Percentiles rank a stretch among this genome's conserved stretches.
Evolutionary conservation across 805 yeast genomes (phyloP).

Genomic region (Saccharomycopsis selenospora): DNA sequence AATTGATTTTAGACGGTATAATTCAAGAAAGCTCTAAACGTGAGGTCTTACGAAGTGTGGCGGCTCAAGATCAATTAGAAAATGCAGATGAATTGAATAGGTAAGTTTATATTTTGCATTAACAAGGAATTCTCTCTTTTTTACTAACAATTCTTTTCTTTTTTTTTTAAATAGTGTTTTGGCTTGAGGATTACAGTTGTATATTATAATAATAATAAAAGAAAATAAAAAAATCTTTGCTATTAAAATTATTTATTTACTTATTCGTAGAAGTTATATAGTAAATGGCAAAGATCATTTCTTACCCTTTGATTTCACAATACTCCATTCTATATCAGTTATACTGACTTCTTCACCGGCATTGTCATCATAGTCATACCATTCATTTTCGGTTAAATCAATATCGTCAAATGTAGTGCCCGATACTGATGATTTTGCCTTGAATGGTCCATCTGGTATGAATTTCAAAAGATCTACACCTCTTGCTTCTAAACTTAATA

Average conservation of each 20-base stretch:
- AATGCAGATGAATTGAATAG: conserved; percentile 55
- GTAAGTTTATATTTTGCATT: no score
- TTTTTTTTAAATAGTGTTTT: no score
- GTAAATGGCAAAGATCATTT: no score
- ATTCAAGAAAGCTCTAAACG: conserved; percentile 75
- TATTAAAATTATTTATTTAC: no score
- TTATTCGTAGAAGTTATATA: no score
- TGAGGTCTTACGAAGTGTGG: conserved; percentile 69
- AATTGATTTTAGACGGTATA: conserved; percentile 80
- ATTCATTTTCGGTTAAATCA: conserved; percentile 73
- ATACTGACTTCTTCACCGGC: conserved; percentile 75
- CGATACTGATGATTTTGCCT: conserved; percentile 46
- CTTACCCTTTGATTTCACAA: conserved; percentile 28
- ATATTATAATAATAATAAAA: no score
- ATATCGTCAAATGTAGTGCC: conserved; percentile 51
- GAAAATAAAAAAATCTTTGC: no score
- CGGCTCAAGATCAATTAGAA: conserved; percentile 84
- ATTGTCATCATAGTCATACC: conserved; percentile 93
- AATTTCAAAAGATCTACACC: conserved; percentile 73
- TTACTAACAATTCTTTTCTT: neutral
- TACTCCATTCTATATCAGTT: conserved; percentile 62
- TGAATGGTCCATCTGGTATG: conserved; percentile 57
- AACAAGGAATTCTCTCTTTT: neutral
- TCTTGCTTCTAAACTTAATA: conserved; percentile 75
- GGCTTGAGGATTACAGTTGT: no score